A percentile compares a stretch with the other conserved stretches of the same genome.
Evolutionary conservation across 2,329 filamentous ascomycete species (phyloP).

Genomic region (Tolypocladium nubicola): DNA sequence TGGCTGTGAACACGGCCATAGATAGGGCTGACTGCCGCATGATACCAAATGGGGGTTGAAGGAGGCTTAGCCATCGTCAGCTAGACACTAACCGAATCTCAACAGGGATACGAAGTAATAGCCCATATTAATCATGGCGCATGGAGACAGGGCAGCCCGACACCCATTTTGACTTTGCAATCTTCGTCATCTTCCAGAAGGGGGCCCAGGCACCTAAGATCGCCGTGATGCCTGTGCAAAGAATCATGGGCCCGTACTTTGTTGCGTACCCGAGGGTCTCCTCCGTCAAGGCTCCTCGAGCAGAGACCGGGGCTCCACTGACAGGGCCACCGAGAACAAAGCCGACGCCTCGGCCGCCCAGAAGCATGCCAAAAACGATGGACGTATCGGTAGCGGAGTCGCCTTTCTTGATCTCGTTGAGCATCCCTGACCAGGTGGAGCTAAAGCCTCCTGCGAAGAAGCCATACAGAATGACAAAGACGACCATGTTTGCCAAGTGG

Average conservation of each 20-base stretch:
- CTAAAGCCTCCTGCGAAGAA: constrained; percentile 54
- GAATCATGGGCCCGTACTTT: constrained; percentile 20
- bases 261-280: constrained; percentile 19
- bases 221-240: constrained; percentile 19
- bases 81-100: too few relatives aligned
- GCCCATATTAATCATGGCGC: neutral
- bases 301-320: constrained; percentile 17
- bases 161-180: neutral
- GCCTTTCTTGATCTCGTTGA: constrained; percentile 25
- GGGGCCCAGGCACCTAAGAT: constrained; percentile 19
- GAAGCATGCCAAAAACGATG: constrained; percentile 18
- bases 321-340: constrained; percentile 17
- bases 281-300: constrained; percentile 10
- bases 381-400: constrained; percentile 14
- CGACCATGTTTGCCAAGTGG: constrained; percentile 39
- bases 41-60: too few relatives aligned
- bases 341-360: constrained; percentile 17
- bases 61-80: too few relatives aligned
- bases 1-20: too few relatives aligned
- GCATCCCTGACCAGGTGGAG: constrained; percentile 47
- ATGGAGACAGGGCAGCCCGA: too few relatives aligned
- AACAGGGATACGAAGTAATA: too few relatives aligned
- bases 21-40: too few relatives aligned
- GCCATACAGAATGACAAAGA: constrained; percentile 51
- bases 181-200: constrained; percentile 21